A percentile compares a stretch with the other conserved stretches of the same genome.
phyloP scores from a whole-genome alignment of 306 rosid species.

The Phaseolus lunatus region DNA sequence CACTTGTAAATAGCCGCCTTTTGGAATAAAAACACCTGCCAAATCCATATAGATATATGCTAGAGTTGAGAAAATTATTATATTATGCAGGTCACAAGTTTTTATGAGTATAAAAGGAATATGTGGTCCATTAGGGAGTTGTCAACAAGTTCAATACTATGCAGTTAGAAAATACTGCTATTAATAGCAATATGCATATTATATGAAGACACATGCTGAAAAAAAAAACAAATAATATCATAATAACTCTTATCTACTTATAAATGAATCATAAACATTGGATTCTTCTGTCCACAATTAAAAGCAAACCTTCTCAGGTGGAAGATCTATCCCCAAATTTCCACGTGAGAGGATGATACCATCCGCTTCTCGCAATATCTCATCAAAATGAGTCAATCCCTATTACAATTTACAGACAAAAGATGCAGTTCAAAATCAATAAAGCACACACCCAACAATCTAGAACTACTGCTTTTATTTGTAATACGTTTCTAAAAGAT shows the following conservation, averaged over 20 bases:
- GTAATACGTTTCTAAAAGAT: slow-evolving; percentile 1
- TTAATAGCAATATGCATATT: slow-evolving; percentile 17
- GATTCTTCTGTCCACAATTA: slow-evolving; percentile 19
- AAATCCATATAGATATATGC: neutral
- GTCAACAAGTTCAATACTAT: slow-evolving; percentile 8
- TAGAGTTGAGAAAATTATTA: neutral
- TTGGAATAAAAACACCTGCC: slow-evolving; percentile 86
- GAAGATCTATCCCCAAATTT: slow-evolving; percentile 90
- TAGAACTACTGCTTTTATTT: slow-evolving; percentile 16
- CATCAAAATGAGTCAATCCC: slow-evolving; percentile 89
- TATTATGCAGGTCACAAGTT: neutral
- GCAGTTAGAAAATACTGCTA: neutral
- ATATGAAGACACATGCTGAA: slow-evolving; percentile 22
- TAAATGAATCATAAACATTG: slow-evolving; percentile 13
- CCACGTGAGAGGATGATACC: slow-evolving; percentile 89
- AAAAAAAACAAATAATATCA: slow-evolving; percentile 30
- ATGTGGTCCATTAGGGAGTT: neutral
- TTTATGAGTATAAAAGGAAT: slow-evolving; percentile 1
- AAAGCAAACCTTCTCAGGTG: slow-evolving; percentile 89
- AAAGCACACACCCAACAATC: neutral
- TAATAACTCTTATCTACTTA: slow-evolving; percentile 3
- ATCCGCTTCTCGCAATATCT: slow-evolving; percentile 87
- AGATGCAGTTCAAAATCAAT: slow-evolving; percentile 38
- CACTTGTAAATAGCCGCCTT: slow-evolving; percentile 94
- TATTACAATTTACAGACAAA: slow-evolving; percentile 42